Conservation (phyloP, 2,329 filamentous ascomycete species). For the Phaeosphaeriaceae sp. region DNA sequence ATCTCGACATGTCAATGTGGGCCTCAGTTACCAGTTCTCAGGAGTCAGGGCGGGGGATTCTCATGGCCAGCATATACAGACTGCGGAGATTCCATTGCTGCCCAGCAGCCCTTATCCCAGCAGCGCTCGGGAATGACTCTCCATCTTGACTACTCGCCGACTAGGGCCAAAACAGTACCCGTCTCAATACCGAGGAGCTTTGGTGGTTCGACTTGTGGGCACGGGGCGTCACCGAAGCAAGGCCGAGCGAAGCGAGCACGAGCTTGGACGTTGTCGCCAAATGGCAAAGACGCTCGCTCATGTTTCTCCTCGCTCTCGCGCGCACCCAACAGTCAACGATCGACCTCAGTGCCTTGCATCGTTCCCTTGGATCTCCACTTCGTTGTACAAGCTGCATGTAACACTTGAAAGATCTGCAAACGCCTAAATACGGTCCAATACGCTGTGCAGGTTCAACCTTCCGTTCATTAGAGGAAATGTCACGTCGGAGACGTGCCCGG, state of each 20-base stretch:
- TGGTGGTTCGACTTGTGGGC: conserved; percentile 1
- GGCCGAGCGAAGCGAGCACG: background rate
- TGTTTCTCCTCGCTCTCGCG: background rate
- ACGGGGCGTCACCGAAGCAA: background rate
- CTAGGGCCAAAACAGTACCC: conserved; percentile 7
- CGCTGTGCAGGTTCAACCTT: background rate
- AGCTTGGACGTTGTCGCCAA: background rate
- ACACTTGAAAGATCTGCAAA: background rate
- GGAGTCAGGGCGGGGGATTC: conserved; percentile 5
- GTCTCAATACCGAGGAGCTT: conserved; percentile 6
- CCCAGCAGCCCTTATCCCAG: conserved; percentile 8
- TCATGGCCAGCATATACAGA: conserved; percentile 11
- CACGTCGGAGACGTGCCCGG: background rate
- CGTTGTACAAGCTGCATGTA: background rate
- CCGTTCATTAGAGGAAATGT: background rate
- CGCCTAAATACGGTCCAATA: background rate
- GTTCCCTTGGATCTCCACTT: background rate
- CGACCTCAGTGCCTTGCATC: conserved; percentile 2
- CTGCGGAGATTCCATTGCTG: conserved; percentile 6
- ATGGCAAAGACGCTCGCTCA: background rate
- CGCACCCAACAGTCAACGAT: background rate
- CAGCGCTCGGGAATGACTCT: conserved; percentile 7
- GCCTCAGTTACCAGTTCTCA: conserved; percentile 3
- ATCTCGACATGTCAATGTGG: conserved; percentile 20
- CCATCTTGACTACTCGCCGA: conserved; percentile 7